A percentile compares a stretch with the other conserved stretches of the same genome.
Evolutionary conservation across 805 yeast species (phyloP).

Genomic region (Yarrowia sp.): DNA sequence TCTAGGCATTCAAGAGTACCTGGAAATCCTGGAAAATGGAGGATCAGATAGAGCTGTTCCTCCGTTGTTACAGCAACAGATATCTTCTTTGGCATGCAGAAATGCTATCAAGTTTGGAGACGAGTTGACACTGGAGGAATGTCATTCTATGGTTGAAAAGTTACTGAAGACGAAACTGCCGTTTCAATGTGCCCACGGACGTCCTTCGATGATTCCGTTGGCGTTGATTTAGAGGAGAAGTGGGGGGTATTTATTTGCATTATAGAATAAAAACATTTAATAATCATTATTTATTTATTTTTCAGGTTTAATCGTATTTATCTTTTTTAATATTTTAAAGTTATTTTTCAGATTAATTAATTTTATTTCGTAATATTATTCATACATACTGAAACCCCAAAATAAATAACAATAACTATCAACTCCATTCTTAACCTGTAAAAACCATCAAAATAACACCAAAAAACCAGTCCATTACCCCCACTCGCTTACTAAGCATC

Average conservation of each 20-base stretch:
- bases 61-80: not conserved
- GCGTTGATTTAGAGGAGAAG: not conserved
- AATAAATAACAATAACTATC: too few species aligned
- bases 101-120: conserved; percentile 14
- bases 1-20: not conserved
- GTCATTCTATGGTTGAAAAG: not conserved
- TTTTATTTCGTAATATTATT: too few species aligned
- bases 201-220: conserved; percentile 6
- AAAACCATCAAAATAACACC: too few species aligned
- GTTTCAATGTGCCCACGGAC: conserved; percentile 10
- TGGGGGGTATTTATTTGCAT: not conserved
- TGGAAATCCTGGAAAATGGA: not conserved
- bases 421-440: too few species aligned
- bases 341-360: too few species aligned
- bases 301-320: too few species aligned
- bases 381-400: too few species aligned
- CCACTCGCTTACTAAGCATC: not conserved
- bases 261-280: not conserved
- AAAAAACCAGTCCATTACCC: not conserved
- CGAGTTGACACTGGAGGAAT: not conserved
- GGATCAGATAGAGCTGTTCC: not conserved
- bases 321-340: too few species aligned
- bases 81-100: not conserved
- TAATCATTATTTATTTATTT: too few species aligned
- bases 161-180: not conserved